Conservation (phyloP, 257 asterid species). For the Coffea canephora region DNA sequence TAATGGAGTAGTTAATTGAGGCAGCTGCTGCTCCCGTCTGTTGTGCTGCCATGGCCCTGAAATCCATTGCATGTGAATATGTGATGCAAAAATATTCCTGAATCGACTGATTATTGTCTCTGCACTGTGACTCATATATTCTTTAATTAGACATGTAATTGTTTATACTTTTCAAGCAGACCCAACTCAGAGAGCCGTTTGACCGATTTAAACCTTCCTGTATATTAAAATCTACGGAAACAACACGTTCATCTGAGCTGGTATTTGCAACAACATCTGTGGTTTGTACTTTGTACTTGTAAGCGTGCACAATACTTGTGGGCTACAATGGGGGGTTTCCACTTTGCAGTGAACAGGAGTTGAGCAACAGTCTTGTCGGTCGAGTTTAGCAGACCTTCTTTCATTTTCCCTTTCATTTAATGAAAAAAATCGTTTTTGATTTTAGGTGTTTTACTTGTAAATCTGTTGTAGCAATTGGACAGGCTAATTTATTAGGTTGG, state of each 20-base stretch:
- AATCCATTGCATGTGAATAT: background rate
- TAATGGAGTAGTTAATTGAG: slow-evolving; percentile 5
- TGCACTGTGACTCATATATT: background rate
- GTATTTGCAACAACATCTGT: background rate
- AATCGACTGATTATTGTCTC: background rate
- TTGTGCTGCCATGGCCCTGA: background rate
- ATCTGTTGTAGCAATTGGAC: background rate
- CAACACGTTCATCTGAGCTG: background rate
- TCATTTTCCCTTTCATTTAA: too few relatives aligned
- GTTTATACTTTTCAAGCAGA: background rate
- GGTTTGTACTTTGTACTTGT: background rate
- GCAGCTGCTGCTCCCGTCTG: background rate
- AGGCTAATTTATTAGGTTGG: background rate
- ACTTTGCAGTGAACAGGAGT: background rate
- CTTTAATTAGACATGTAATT: background rate
- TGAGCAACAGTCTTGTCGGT: too few relatives aligned
- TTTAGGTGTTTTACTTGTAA: background rate
- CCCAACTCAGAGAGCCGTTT: background rate
- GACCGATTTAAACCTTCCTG: background rate
- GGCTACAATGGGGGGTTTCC: background rate
- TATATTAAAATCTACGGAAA: slow-evolving; percentile 1
- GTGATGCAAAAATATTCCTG: background rate
- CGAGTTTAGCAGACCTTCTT: too few relatives aligned
- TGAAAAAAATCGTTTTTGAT: background rate
- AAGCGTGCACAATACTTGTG: background rate